Base-by-base conservation (phyloP, 2,329 filamentous ascomycete species). In the Talaromyces sp. region DNA sequence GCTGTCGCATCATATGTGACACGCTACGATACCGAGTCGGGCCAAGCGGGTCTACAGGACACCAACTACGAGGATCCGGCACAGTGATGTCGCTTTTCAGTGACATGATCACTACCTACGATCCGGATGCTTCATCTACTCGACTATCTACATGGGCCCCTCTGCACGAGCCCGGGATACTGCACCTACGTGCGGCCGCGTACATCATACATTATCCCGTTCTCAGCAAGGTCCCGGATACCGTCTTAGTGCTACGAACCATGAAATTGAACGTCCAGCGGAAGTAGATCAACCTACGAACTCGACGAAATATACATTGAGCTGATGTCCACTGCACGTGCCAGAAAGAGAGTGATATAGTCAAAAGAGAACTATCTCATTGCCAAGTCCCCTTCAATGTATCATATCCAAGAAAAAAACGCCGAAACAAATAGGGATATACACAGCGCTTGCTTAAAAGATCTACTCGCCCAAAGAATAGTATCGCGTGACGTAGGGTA, bases 401-500 rank as follows among this genome's bases (percentile, higher is more conserved):
- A 45, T 43, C 34, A 29, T 29, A 51, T 31, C 15, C 7, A n/a
- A 51, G 25, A 29, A 10, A 11, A 2, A 43, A 45, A 40, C 38
- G 36, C 36, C 56, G 27, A 27, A 17, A n/a, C 36, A 45, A 17
- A 13, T 45, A 59, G 36, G 56, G 15, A 59, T 59, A 59, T 45
- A 59, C 6, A 31, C 29, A 59, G 22, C 19, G 10, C 56, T 31
- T 43, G 36, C 56, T 59, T 19, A 38, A 45, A 45, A 59, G 1
- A 40, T 27, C 25, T 15, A 36, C 31, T 56, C n/a, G 31, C 53
- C 31, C n/a, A 56, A 15, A 56, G 19, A 36, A 38, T n/a, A 56
- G 19, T 56, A 56, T 25, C 53, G 53, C 31, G 36, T 56, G 53
- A 56, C n/a, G 31, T 56, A 56, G 31, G 53, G 53, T 59, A 45